Evolutionary conservation across 2,329 filamentous ascomycete genomes (phyloP).

Genomic region (Colletotrichum scovillei): DNA sequence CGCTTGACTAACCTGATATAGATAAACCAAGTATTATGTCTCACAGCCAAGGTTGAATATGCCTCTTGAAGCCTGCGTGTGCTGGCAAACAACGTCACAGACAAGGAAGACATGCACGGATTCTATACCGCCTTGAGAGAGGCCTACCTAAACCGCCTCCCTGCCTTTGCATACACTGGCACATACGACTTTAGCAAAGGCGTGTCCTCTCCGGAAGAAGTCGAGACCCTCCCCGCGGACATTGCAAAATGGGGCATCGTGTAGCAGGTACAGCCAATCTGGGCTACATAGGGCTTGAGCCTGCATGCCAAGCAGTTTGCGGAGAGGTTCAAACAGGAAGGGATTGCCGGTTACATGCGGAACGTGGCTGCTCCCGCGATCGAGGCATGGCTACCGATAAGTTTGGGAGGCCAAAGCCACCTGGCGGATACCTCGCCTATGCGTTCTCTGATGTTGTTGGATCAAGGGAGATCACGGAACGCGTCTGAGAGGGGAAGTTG

Average conservation of each 20-base stretch:
- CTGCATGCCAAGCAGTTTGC: slow-evolving; percentile 47
- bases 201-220: neutral
- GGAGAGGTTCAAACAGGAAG: slow-evolving; percentile 46
- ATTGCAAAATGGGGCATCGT: slow-evolving; percentile 37
- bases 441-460: neutral
- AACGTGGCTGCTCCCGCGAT: slow-evolving; percentile 1
- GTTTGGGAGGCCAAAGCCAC: neutral
- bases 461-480: neutral
- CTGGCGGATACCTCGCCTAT: neutral
- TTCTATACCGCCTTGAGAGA: neutral
- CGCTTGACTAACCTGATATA: neutral
- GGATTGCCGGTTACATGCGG: slow-evolving; percentile 48
- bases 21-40: neutral
- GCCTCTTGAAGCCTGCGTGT: neutral
- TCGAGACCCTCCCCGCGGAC: neutral
- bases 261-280: slow-evolving; percentile 56
- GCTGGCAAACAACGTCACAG: neutral
- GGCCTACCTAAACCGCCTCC: too few relatives aligned
- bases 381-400: neutral
- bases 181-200: neutral
- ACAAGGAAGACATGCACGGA: neutral
- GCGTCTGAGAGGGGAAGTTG: neutral
- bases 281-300: slow-evolving; percentile 49
- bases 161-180: neutral
- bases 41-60: neutral